These are phyloP conservation scores for Pyrenophora teres DNA, from an alignment of 2,329 filamentous ascomycete species.

Conservation along the genomic window DNA sequence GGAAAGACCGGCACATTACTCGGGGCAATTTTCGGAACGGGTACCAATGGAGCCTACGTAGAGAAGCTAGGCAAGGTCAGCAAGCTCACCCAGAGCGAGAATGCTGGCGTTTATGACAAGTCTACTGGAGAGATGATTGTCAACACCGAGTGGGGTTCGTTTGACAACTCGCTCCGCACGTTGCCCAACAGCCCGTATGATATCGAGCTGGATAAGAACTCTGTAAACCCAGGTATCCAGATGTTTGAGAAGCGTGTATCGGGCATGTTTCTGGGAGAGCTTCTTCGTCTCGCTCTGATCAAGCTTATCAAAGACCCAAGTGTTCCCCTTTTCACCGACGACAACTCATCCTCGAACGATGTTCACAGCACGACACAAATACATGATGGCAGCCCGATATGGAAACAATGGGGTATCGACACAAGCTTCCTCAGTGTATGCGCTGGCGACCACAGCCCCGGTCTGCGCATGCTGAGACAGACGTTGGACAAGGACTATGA, in stretches of 20 bases:
- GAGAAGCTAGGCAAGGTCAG: constrained; percentile 86
- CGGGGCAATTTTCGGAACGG: constrained; percentile 97
- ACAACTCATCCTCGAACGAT: constrained; percentile 72
- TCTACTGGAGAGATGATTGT: constrained; percentile 93
- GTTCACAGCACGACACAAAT: constrained; percentile 67
- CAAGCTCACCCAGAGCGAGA: constrained; percentile 63
- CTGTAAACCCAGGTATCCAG: constrained; percentile 89
- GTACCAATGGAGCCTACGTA: constrained; percentile 96
- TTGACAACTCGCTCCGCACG: constrained; percentile 90
- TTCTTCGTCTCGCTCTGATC: constrained; percentile 77
- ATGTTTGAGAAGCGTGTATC: constrained; percentile 99
- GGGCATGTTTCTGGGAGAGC: constrained; percentile 97
- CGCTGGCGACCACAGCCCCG: constrained; percentile 75
- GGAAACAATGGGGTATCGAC: constrained; percentile 85
- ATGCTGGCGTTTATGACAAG: constrained; percentile 68
- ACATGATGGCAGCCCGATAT: constrained; percentile 64
- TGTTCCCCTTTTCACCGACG: constrained; percentile 75
- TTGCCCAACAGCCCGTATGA: constrained; percentile 88
- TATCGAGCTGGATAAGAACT: constrained; percentile 73
- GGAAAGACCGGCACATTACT: constrained; percentile 84
- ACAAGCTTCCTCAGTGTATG: constrained; percentile 88
- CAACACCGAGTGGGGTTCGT: constrained; percentile 98
- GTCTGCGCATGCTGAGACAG: constrained; percentile 74
- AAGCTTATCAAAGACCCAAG: constrained; percentile 70
- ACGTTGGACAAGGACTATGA: constrained; percentile 77